Conservation (phyloP, 495 filamentous ascomycete species). For the Apodospora peruviana region DNA sequence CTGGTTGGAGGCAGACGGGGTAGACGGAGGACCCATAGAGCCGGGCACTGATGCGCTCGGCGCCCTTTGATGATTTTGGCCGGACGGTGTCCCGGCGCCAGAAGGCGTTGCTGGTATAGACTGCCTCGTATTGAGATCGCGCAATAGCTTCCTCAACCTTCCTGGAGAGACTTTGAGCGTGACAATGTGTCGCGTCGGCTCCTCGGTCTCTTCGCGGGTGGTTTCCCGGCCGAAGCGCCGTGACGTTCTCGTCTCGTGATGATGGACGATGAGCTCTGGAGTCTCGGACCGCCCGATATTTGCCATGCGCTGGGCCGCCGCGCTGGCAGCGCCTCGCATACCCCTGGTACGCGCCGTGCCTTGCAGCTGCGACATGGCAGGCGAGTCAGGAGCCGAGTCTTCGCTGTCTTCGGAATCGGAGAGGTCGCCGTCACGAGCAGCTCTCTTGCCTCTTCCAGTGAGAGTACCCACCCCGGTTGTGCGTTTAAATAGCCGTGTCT, state of each 20-base stretch:
- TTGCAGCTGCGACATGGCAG: conserved; percentile 66
- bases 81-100: conserved; percentile 43
- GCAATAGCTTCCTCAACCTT: conserved; percentile 53
- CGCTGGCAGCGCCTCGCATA: conserved; percentile 78
- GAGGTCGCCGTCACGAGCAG: conserved; percentile 64
- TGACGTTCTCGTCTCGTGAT: conserved; percentile 65
- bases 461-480: conserved; percentile 40
- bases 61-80: conserved; percentile 39
- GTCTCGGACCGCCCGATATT: conserved; percentile 84
- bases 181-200: conserved; percentile 61
- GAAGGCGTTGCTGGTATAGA: conserved; percentile 27
- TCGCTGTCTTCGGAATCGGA: conserved; percentile 86
- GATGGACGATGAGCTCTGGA: conserved; percentile 67
- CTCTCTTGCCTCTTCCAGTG: conserved; percentile 51
- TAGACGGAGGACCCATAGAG: conserved; percentile 52
- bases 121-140: conserved; percentile 35
- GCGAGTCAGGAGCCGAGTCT: conserved; percentile 80
- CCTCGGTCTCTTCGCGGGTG: conserved; percentile 65
- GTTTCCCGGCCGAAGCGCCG: conserved; percentile 52
- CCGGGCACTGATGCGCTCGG: conserved; percentile 43
- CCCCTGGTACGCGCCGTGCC: conserved; percentile 82
- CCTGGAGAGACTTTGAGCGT: conserved; percentile 66
- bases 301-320: conserved; percentile 68
- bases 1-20: conserved; percentile 31
- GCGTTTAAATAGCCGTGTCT: conserved; percentile 78